These are phyloP conservation scores for Ganoderma sinense DNA, from an alignment of 1,284 basidiomycete species.

Conservation along the genomic window DNA sequence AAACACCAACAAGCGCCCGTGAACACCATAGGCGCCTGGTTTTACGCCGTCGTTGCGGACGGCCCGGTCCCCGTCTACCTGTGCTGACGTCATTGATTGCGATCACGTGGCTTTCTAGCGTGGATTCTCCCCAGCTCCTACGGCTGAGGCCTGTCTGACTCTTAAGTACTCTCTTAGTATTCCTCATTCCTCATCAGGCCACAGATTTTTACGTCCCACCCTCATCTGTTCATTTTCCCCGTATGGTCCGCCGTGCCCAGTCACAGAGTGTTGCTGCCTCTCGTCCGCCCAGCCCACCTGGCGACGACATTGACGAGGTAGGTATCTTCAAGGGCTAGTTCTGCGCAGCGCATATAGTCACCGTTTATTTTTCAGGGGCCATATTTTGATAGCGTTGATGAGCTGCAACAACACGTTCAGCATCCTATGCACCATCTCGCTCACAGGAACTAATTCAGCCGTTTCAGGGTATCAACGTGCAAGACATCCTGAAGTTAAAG, in stretches of 20 bases:
- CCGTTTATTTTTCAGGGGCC: slow-evolving; percentile 48
- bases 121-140: too few relatives aligned
- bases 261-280: slow-evolving; percentile 43
- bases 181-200: background rate
- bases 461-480: slow-evolving; percentile 88
- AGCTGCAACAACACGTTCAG: slow-evolving; percentile 86
- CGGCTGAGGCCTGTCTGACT: too few relatives aligned
- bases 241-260: slow-evolving; percentile 38
- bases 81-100: background rate
- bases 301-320: slow-evolving; percentile 55
- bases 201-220: too few relatives aligned
- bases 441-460: slow-evolving; percentile 9
- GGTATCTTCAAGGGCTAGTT: background rate
- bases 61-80: background rate
- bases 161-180: too few relatives aligned
- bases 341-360: slow-evolving; percentile 12
- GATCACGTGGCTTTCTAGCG: background rate
- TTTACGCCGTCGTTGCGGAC: too few relatives aligned
- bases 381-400: slow-evolving; percentile 84
- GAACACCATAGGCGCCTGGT: slow-evolving; percentile 11
- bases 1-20: slow-evolving; percentile 14
- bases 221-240: background rate
- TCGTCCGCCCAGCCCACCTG: slow-evolving; percentile 45
- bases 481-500: slow-evolving; percentile 94
- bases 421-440: background rate